Conservation (phyloP, 306 rosid genomes). For the Datisca glomerata region DNA sequence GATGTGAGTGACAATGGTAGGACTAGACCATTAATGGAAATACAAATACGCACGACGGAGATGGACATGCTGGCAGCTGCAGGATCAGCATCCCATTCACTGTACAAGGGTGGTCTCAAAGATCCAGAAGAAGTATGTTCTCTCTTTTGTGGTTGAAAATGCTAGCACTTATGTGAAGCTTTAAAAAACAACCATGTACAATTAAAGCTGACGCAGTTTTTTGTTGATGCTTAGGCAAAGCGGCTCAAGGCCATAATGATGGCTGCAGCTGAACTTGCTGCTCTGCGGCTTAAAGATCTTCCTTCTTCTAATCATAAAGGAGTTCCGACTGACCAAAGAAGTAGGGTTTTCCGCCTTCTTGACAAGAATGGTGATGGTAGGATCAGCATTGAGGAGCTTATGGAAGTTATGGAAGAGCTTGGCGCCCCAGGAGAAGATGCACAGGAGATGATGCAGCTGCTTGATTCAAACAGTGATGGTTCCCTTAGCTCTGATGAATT, state of each 20-base stretch:
- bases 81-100: slow-evolving; percentile 86
- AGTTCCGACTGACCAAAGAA: slow-evolving; percentile 34
- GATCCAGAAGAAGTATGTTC: slow-evolving; percentile 72
- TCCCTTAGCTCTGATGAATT: slow-evolving; percentile 56
- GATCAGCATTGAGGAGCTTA: slow-evolving; percentile 83
- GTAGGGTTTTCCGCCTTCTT: slow-evolving; percentile 69
- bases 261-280: slow-evolving; percentile 96
- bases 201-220: slow-evolving; percentile 1
- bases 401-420: slow-evolving; percentile 89
- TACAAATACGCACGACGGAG: slow-evolving; percentile 76
- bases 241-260: slow-evolving; percentile 73
- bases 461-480: slow-evolving; percentile 55
- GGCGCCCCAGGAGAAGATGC: slow-evolving; percentile 95
- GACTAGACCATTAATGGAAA: slow-evolving; percentile 67
- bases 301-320: slow-evolving; percentile 40
- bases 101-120: slow-evolving; percentile 82
- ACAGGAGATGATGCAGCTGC: slow-evolving; percentile 45
- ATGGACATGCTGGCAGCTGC: slow-evolving; percentile 73
- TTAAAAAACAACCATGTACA: neutral
- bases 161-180: neutral
- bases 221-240: slow-evolving; percentile 51
- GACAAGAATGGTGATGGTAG: slow-evolving; percentile 93
- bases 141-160: slow-evolving; percentile 3
- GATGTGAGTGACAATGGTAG: slow-evolving; percentile 55
- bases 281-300: slow-evolving; percentile 69